Evolutionary conservation across 441 rosid species (phyloP).

Genomic region (Populus hybrid): DNA sequence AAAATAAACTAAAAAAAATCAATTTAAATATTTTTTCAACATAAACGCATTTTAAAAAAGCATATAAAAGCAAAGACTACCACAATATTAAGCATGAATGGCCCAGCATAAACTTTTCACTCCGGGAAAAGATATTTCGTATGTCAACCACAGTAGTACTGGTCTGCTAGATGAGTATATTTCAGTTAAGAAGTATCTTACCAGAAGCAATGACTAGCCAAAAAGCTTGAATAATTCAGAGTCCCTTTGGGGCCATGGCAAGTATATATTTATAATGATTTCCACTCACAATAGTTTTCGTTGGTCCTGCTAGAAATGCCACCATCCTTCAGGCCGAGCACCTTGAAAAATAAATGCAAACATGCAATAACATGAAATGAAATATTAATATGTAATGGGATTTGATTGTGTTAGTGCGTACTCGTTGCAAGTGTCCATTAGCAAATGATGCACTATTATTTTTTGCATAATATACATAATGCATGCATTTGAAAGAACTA

Average conservation of each 20-base stretch:
- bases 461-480: conserved; percentile 1
- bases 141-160: conserved; percentile 10
- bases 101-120: not conserved
- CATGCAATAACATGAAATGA: not conserved
- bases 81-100: not conserved
- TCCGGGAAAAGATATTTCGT: conserved; percentile 9
- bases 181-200: conserved; percentile 9
- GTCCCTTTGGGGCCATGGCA: conserved; percentile 3
- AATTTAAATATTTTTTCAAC: not conserved
- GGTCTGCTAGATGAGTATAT: conserved; percentile 1
- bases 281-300: conserved; percentile 14
- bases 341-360: conserved; percentile 17
- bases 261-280: not conserved
- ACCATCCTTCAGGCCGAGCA: conserved; percentile 10
- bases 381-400: conserved; percentile 8
- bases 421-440: conserved; percentile 12
- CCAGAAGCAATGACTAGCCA: conserved; percentile 18
- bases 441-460: conserved; percentile 7
- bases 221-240: not conserved
- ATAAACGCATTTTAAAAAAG: not conserved
- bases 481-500: conserved; percentile 13
- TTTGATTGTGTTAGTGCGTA: conserved; percentile 4
- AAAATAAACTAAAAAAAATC: no score
- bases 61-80: no score
- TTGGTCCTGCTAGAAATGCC: conserved; percentile 12